Conservation (phyloP, 495 filamentous ascomycete genomes). For the Talaromyces liani region DNA sequence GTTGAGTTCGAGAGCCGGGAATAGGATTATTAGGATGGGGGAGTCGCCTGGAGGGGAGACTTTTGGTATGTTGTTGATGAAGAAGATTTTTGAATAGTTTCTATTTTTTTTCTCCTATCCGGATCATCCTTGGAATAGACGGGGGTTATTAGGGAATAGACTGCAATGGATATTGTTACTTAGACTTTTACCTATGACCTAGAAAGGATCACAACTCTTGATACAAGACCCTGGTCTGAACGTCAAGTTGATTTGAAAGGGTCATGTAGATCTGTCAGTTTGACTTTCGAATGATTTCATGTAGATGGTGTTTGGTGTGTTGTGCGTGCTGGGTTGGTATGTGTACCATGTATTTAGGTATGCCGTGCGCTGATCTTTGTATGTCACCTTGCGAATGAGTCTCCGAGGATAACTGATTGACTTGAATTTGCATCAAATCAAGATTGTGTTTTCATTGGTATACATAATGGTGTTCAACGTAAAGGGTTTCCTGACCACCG, state of each 20-base stretch:
- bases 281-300: not conserved
- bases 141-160: not conserved
- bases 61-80: constrained; percentile 37
- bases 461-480: too few species aligned
- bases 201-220: too few species aligned
- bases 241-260: not conserved
- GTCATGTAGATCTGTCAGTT: not conserved
- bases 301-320: not conserved
- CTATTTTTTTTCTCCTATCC: not conserved
- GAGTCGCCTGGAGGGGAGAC: constrained; percentile 32
- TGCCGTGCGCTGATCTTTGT: not conserved
- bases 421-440: not conserved
- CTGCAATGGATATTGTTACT: not conserved
- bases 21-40: constrained; percentile 65
- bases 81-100: constrained; percentile 30
- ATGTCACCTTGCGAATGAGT: not conserved
- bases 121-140: not conserved
- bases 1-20: constrained; percentile 62
- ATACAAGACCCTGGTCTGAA: not conserved
- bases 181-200: not conserved
- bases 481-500: too few species aligned
- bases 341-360: not conserved
- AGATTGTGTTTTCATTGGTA: not conserved
- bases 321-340: not conserved
- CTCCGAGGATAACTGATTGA: not conserved